These are phyloP conservation scores for Claviceps lovelessii DNA, from an alignment of 2,329 filamentous ascomycete species.

Conservation along the genomic window DNA sequence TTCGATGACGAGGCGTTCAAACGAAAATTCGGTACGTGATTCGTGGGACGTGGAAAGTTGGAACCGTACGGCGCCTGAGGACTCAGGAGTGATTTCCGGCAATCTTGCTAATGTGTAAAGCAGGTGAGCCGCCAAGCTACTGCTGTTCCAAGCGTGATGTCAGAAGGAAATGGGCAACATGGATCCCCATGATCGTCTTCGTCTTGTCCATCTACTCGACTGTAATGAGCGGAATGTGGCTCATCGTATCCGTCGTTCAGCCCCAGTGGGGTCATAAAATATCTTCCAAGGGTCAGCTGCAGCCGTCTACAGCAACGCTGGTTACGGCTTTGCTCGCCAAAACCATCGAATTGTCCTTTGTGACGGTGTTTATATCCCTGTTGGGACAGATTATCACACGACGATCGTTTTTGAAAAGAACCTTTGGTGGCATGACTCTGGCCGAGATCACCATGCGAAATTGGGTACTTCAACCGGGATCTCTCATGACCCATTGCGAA, in stretches of 20 bases:
- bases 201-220: conserved; percentile 48
- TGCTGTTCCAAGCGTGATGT: conserved; percentile 21
- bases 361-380: conserved; percentile 61
- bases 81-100: too few species aligned
- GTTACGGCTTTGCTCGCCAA: conserved; percentile 60
- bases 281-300: conserved; percentile 35
- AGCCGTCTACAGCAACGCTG: conserved; percentile 49
- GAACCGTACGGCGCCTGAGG: too few species aligned
- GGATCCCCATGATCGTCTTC: conserved; percentile 35
- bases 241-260: conserved; percentile 45
- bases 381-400: conserved; percentile 63
- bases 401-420: conserved; percentile 45
- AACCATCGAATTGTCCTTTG: conserved; percentile 63
- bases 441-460: conserved; percentile 66
- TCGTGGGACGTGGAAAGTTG: neutral
- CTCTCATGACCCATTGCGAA: conserved; percentile 54
- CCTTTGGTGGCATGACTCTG: conserved; percentile 55
- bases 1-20: conserved; percentile 16
- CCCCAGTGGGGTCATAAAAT: conserved; percentile 49
- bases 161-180: conserved; percentile 21
- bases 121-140: conserved; percentile 17
- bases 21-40: conserved; percentile 17
- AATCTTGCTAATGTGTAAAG: neutral
- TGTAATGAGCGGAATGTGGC: conserved; percentile 48
- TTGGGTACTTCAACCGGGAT: conserved; percentile 62